Base-by-base conservation (phyloP, 139 green algal genomes). In the Prasinococcaceae sp. region DNA sequence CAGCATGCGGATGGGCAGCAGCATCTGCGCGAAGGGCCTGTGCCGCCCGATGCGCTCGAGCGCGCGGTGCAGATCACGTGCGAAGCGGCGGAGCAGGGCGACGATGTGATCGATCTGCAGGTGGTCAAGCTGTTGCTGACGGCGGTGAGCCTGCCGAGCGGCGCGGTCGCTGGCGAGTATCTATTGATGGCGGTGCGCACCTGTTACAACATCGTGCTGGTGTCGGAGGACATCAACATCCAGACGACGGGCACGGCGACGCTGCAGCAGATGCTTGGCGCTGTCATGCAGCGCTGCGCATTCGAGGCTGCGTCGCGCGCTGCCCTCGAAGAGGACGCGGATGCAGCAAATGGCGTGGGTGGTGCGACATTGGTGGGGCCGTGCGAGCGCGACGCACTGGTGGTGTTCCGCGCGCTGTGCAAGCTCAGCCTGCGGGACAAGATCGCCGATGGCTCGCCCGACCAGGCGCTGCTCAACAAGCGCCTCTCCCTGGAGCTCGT, bases 381-480 rank as follows among this genome's bases (percentile, higher is more conserved):
- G 23, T 19, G 41, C 8, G 79, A 86, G 61, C 56, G 66, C 9
- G 86, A 94, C 48, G 79, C 85, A 41, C 57, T 94, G 24, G 75
- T 81, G 19, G 79, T 94, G 52, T 46, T 94, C 17, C 77, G 63
- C 0, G 81, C 84, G n/a, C 82, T 94, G 51, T 92, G 83, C 71
- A 92, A 88, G 61, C 75, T 90, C n/a, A 39, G 45, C 0, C 45
- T 37, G 25, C 70, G 81, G 17, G 84, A 72, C 16, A 68, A 70
- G 5, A 76, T 86, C 37, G 47, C 53, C 1, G 47, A 65, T 2
- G 58, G 65, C 0, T 63, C 66, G 17, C 66, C 69, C 17, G 83
- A 94, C 49, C 55, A 72, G 1, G 79, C 78, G 6, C 50, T 85
- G 16, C 69, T 69, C 17, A 78, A 72, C 46, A 86, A 89, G 69